Evolutionary conservation across 257 asterid genomes (phyloP), one percentile per base, ranked within the genome.

Genomic region (Cynanchum wilfordii): DNA sequence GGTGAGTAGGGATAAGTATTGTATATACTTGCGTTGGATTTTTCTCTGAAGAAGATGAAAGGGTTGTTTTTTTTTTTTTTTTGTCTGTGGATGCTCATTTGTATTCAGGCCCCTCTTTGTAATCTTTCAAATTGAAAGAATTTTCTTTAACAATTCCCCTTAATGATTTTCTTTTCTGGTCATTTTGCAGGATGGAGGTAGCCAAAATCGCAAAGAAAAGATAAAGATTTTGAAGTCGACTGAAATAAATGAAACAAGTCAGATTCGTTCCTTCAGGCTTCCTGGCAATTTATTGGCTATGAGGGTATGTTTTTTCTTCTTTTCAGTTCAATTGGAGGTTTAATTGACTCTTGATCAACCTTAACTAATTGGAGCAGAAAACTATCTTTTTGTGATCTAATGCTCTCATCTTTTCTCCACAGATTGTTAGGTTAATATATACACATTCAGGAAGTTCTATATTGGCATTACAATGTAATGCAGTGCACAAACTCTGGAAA

Each of bases 401-500:
- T 67, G 55, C 44, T 68, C 44, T 27, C 58, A 17, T 24, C 4
- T 66, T 45, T 71, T 54, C 60, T 57, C 69, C 79, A 77, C 84
- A 89, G 97, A 81, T 89, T 74, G 80, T 85, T 70, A 82, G 86
- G 78, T 80, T 89, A 67, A 81, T 79, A 17, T 90, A 89, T 59
- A 87, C 93, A 72, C 82, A 82, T 82, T 84, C 90, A 58, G 97
- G 94, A 68, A 80, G 79, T 69, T 79, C 89, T 47, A 85, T 89
- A 55, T 73, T 89, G 78, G 91, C 93, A 36, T 77, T 90, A 69
- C 87, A 88, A 25, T 72, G 78, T 68, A 86, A 89, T 75, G 90
- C 88, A 8, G 84, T 84, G 52, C 97, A 89, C 88, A 86, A 86
- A 80, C 87, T 87, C 3, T 90, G 96, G 97, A 90, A 87, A 78